Evolutionary conservation across 2,329 filamentous ascomycete species (phyloP).

Genomic region (Trichoderma semiorbis): DNA sequence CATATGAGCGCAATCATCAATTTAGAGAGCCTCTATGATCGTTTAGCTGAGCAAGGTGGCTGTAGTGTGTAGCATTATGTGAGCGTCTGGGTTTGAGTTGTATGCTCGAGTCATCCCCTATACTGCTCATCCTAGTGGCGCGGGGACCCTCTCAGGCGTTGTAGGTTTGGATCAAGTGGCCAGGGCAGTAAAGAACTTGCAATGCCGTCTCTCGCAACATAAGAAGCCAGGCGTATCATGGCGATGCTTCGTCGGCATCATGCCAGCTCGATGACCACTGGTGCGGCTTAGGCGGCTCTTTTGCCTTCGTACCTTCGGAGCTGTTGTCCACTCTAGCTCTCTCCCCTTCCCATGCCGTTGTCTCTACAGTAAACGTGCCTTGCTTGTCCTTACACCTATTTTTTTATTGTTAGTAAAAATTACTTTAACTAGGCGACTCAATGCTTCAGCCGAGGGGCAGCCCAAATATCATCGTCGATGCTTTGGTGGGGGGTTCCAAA

Average conservation of each 20-base stretch:
- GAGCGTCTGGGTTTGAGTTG: neutral
- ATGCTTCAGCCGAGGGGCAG: neutral
- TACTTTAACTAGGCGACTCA: neutral
- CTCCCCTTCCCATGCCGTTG: constrained; percentile 58
- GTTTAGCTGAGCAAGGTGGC: neutral
- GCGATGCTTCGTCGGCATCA: constrained; percentile 30
- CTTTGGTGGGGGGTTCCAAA: neutral
- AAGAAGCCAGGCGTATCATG: neutral
- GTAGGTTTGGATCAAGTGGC: neutral
- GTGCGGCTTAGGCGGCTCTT: constrained; percentile 24
- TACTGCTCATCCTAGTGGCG: neutral
- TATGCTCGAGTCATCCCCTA: neutral
- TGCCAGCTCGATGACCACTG: constrained; percentile 37
- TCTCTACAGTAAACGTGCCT: constrained; percentile 59
- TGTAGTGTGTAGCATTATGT: neutral
- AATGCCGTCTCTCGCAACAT: neutral
- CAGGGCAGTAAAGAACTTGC: neutral
- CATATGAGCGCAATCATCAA: neutral
- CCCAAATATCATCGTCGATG: neutral
- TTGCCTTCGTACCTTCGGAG: neutral
- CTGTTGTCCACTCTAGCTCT: constrained; percentile 16
- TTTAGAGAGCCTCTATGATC: neutral
- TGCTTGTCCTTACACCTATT: constrained; percentile 56
- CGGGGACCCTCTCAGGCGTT: neutral
- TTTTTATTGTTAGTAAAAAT: neutral